Percentiles rank a stretch among this genome's conserved stretches.
phyloP scores from a whole-genome alignment of 2,329 filamentous ascomycete species.

The Microsporum audouinii region DNA sequence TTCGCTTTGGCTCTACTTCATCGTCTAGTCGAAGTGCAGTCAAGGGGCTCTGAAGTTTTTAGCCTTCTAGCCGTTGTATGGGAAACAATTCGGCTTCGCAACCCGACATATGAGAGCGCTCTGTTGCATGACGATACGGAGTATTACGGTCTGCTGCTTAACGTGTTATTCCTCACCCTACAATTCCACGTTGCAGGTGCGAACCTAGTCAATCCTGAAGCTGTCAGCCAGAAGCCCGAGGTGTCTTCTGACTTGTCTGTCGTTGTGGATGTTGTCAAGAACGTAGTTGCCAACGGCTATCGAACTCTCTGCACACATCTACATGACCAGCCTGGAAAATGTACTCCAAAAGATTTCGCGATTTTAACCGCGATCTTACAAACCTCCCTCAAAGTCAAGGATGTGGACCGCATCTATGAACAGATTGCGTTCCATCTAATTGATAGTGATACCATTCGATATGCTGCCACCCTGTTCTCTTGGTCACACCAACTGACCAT shows the following conservation, averaged over 20 bases:
- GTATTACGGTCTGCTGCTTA: constrained; percentile 75
- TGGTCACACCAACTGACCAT: constrained; percentile 79
- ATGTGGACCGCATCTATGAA: constrained; percentile 57
- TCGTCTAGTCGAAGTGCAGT: constrained; percentile 52
- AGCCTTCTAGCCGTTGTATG: constrained; percentile 48
- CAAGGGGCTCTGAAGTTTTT: constrained; percentile 41
- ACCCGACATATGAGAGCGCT: constrained; percentile 49
- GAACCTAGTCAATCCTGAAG: constrained; percentile 26
- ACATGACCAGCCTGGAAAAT: constrained; percentile 57
- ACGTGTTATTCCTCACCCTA: constrained; percentile 72
- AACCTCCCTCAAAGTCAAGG: constrained; percentile 66
- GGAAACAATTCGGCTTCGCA: constrained; percentile 46
- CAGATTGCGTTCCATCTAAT: constrained; percentile 59
- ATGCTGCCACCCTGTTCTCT: constrained; percentile 77
- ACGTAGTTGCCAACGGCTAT: constrained; percentile 71
- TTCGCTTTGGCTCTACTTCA: constrained; percentile 75
- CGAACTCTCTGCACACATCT: constrained; percentile 67
- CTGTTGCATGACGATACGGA: constrained; percentile 46
- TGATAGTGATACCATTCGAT: constrained; percentile 59
- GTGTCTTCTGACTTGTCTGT: constrained; percentile 41
- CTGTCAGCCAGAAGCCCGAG: constrained; percentile 27
- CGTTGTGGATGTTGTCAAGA: constrained; percentile 67
- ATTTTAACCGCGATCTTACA: constrained; percentile 82
- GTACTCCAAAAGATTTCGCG: constrained; percentile 68
- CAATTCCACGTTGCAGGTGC: constrained; percentile 38